Conservation (phyloP, 1,284 basidiomycete species). For the Somion occarium region DNA sequence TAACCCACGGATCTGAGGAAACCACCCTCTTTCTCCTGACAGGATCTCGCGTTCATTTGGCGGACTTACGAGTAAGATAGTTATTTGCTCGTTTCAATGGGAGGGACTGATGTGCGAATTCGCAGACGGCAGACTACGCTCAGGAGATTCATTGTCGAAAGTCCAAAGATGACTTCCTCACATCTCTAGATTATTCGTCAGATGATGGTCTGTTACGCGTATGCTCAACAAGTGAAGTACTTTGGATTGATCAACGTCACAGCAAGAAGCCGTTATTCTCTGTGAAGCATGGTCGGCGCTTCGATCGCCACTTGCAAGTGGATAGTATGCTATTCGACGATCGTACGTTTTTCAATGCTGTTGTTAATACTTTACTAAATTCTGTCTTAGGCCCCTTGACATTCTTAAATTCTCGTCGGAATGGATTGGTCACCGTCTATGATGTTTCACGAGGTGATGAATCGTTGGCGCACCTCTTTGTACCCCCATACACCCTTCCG, state of each 20-base stretch:
- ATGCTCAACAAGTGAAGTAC: slow-evolving; percentile 52
- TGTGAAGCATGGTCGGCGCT: slow-evolving; percentile 55
- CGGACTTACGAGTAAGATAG: slow-evolving; percentile 45
- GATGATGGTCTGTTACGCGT: slow-evolving; percentile 44
- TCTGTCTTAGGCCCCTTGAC: slow-evolving; percentile 36
- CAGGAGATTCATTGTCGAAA: slow-evolving; percentile 32
- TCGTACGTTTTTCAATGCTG: slow-evolving; percentile 27
- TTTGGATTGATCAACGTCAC: slow-evolving; percentile 66
- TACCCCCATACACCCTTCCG: slow-evolving; percentile 42
- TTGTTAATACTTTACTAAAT: background rate
- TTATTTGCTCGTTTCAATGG: slow-evolving; percentile 7
- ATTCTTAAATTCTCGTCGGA: slow-evolving; percentile 52
- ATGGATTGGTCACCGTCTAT: slow-evolving; percentile 55
- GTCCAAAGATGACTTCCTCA: slow-evolving; percentile 36
- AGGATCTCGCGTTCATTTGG: slow-evolving; percentile 21
- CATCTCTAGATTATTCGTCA: slow-evolving; percentile 42
- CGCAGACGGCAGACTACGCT: slow-evolving; percentile 23
- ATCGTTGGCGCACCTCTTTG: slow-evolving; percentile 37
- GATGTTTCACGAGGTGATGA: slow-evolving; percentile 44
- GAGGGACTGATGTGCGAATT: no score
- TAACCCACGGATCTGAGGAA: background rate
- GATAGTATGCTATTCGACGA: slow-evolving; percentile 33
- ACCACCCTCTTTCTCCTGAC: background rate
- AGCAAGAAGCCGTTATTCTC: slow-evolving; percentile 50
- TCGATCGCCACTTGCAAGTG: slow-evolving; percentile 50